Evolutionary conservation across 2,329 filamentous ascomycete genomes (phyloP).

Genomic region (Paracorniculantispora psalliotae): DNA sequence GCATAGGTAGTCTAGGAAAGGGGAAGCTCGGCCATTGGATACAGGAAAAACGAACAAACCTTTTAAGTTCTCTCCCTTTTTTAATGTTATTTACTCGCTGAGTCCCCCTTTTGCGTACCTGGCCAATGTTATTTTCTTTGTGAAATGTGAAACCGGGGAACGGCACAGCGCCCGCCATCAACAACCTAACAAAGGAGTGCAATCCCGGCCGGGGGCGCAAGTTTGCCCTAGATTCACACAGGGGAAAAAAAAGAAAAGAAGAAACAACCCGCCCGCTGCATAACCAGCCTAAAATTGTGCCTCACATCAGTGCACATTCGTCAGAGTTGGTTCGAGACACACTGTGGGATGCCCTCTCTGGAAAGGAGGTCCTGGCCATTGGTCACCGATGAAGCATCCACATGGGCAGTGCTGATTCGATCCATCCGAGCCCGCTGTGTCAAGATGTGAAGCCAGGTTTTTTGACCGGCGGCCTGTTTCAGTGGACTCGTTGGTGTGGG

Average conservation of each 20-base stretch:
- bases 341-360: not conserved
- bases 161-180: not conserved
- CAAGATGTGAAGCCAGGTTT: not conserved
- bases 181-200: not conserved
- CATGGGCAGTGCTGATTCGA: not conserved
- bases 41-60: no score
- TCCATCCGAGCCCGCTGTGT: not conserved
- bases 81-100: no score
- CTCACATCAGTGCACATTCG: no score
- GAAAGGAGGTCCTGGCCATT: not conserved
- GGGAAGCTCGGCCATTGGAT: no score
- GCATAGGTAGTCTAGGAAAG: no score
- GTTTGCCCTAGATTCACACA: no score
- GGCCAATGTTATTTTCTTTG: not conserved
- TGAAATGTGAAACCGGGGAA: not conserved
- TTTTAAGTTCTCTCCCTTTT: not conserved
- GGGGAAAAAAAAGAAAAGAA: conserved; percentile 1
- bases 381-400: not conserved
- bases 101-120: no score
- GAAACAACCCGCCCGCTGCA: not conserved
- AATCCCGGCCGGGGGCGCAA: no score
- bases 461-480: not conserved
- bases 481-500: no score
- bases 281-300: no score
- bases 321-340: no score